Conservation (phyloP, 2,329 filamentous ascomycete species). For the Penicillium sp. region DNA sequence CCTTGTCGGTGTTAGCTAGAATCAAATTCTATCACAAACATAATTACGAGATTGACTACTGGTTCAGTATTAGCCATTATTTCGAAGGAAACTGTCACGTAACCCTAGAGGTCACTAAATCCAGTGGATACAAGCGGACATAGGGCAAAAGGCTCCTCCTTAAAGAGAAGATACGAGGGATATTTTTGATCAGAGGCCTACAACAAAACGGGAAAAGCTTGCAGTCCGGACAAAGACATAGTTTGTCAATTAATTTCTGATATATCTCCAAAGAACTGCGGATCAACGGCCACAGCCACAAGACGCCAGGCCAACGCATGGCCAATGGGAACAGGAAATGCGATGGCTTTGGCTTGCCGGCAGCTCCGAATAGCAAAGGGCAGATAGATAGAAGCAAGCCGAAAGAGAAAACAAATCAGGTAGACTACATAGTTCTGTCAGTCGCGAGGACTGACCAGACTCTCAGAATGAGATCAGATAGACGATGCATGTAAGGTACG, state of each 20-base stretch:
- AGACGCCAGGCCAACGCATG: not conserved
- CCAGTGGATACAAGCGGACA: not conserved
- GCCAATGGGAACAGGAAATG: not conserved
- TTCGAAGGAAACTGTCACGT: not conserved
- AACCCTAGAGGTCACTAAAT: not conserved
- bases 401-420: constrained; percentile 13
- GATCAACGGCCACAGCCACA: not conserved
- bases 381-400: not conserved
- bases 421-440: constrained; percentile 23
- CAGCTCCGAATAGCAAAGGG: not conserved
- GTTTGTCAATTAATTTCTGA: not conserved
- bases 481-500: not conserved
- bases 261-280: not conserved
- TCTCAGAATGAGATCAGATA: not conserved
- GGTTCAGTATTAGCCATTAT: not conserved
- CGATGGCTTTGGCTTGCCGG: not conserved
- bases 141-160: not conserved
- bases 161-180: not conserved
- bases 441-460: not conserved
- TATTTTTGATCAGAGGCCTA: not conserved
- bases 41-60: not conserved
- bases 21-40: not conserved
- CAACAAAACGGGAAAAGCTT: not conserved
- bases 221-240: constrained; percentile 2
- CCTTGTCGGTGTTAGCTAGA: not conserved